Percentiles rank a stretch among this genome's conserved stretches.
phyloP scores from a whole-genome alignment of 2,329 filamentous ascomycete genomes.

The Pseudocercospora cruenta region DNA sequence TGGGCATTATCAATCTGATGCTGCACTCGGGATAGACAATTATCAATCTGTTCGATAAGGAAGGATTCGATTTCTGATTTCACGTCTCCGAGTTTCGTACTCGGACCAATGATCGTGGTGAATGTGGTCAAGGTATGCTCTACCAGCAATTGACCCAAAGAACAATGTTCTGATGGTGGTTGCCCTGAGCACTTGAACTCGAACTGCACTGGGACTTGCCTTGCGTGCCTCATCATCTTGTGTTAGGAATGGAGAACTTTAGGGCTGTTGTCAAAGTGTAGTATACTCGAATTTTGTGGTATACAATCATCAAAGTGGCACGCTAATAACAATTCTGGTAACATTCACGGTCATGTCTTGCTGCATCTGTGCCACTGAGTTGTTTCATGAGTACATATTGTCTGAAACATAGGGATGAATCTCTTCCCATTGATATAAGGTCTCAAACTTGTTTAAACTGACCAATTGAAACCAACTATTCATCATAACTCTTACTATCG shows the following conservation, averaged over 20 bases:
- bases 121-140: neutral
- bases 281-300: neutral
- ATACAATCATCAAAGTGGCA: neutral
- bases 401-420: too few species aligned
- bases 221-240: neutral
- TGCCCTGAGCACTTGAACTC: neutral
- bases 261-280: neutral
- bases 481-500: too few species aligned
- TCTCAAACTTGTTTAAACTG: too few species aligned
- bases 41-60: neutral
- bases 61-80: neutral
- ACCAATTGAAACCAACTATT: too few species aligned
- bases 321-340: neutral
- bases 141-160: neutral
- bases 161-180: neutral
- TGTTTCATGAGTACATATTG: neutral
- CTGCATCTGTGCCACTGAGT: neutral
- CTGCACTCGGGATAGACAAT: neutral
- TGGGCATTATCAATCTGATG: neutral
- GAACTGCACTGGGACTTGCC: neutral
- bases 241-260: neutral
- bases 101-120: neutral
- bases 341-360: neutral
- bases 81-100: neutral
- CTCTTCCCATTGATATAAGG: too few species aligned